Conservation (phyloP, 768 basidiomycete species). For the Kwoniella sp. region DNA sequence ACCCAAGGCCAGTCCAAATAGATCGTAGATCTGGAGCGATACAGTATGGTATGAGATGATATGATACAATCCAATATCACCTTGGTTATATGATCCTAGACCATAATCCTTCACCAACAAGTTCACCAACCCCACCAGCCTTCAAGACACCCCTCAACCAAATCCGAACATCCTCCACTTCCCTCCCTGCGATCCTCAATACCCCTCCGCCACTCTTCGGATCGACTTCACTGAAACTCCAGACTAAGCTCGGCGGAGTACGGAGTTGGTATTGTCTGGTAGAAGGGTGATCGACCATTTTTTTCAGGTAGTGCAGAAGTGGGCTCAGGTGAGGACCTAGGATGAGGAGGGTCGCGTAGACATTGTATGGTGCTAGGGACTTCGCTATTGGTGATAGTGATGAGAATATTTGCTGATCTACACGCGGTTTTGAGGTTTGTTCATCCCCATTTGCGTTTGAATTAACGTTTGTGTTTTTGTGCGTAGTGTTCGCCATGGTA, state of each 20-base stretch:
- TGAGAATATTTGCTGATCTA: background rate
- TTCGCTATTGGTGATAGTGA: constrained; percentile 61
- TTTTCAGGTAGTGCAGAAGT: constrained; percentile 61
- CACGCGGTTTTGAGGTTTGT: background rate
- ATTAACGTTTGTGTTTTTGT: too few relatives aligned
- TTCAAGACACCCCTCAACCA: constrained; percentile 68
- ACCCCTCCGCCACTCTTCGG: constrained; percentile 60
- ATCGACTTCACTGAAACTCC: constrained; percentile 73
- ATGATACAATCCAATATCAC: too few relatives aligned
- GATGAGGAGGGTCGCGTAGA: constrained; percentile 84
- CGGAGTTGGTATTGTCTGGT: constrained; percentile 67
- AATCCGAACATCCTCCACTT: constrained; percentile 71
- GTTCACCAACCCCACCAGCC: constrained; percentile 31
- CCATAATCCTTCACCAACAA: constrained; percentile 54
- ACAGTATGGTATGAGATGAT: too few relatives aligned
- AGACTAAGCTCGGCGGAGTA: constrained; percentile 68
- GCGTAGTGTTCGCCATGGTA: too few relatives aligned
- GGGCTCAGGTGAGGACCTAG: constrained; percentile 66
- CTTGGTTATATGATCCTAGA: constrained; percentile 37
- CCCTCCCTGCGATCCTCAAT: constrained; percentile 72
- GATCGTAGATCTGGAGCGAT: too few relatives aligned
- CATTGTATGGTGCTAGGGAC: constrained; percentile 76
- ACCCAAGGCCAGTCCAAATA: too few relatives aligned
- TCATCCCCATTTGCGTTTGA: too few relatives aligned
- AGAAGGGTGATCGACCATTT: constrained; percentile 58